Base-by-base conservation (phyloP, 2,329 filamentous ascomycete species). In the Xylaria sp. region DNA sequence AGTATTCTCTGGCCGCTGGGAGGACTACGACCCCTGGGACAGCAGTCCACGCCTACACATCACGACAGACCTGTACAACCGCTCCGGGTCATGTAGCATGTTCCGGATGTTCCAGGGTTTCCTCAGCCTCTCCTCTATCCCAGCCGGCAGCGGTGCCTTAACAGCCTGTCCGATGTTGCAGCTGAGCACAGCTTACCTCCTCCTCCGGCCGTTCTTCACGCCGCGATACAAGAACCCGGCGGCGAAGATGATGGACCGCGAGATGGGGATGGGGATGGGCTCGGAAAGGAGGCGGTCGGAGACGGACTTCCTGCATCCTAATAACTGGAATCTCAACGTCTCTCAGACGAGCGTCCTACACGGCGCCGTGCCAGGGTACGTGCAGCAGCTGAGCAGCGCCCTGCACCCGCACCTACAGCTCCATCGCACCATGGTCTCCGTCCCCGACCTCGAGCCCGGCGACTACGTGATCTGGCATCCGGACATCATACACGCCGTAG, bases 51-150 rank as follows among this genome's bases (percentile, higher is more conserved):
- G 94, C 1, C 83, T 96, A 0, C 82, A 83, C 0, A 92, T 91
- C 2, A 86, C 89, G 0, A 89, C 88, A 63, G 92, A 97, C 79
- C 80, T 94, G n/a, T 95, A 97, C 78, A 87, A 93, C 63, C 92
- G 94, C 1, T 87, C 93, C 0, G 94, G 94, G 0, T 89, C 92
- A 0, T 97, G 94, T 81, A 91, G 87, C 66, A 93, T 94, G 84
- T 94, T 97, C 81, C 87, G 94, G 28, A 92, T 94, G 86, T 95
- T 93, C 80, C 94, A 97, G 81, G 94, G 93, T n/a, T 97, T 94
- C 94, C 81, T 97, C 63, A 87, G 87, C 64, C 90, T 97, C 84
- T 93, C 90, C 58, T 81, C 84, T n/a, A 90, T 89, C 0, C 88
- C 86, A 0, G 92, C 93, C 0, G 85, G 86, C 6, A 89, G 94